Evolutionary conservation across 2,329 filamentous ascomycete genomes (phyloP), one percentile per base, ranked within the genome.

Genomic region (Ceratocystis destructans): DNA sequence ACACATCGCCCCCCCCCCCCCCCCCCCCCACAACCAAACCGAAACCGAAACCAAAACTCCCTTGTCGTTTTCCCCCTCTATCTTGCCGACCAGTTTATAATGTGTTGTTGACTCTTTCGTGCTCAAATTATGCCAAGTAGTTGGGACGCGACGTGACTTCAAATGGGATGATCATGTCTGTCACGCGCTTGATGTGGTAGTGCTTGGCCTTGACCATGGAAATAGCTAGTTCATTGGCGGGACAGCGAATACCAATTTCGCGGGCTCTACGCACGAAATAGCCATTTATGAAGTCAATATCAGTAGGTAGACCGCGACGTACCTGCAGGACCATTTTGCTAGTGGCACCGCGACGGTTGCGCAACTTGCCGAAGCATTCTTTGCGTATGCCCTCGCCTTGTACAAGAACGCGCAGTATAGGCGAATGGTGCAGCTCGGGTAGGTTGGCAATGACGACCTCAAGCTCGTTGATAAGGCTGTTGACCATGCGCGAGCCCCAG

Each of bases 221-320:
- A 74, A 87, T 78, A 53, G 95, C 78, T 79, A 89, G 82, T 71
- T 86, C 85, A 73, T 96, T 94, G 69, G 87, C 79, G 10, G 84
- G 83, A 71, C 86, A 86, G 63, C 83, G 78, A n/a, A 96, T 78
- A 1, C 89, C 89, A 68, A 92, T 71, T 73, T 89, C 83, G 71
- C 83, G 80, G 0, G 88, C 94, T 50, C 87, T 82, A 63, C 79
- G 80, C 41, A 95, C 80, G 68, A 99, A 87, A 76, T 93, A 99
- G 0, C 92, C 93, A 73, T 95, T 96, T 70, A 93, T 82, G 72
- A 87, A 96, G 59, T 92, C 84, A 50, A 96, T 83, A 71, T 96
- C 90, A 0, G 89, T 90, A 67, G 79, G 76, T 68, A 77, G 76
- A 1, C 88, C 87, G 0, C 76, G 74, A 10, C 83, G 76, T 12